A percentile compares a stretch with the other conserved stretches of the same genome.
These are phyloP conservation scores for Simmondsia chinensis DNA, from an alignment of 148 eudicot genomes.

Conservation along the genomic window DNA sequence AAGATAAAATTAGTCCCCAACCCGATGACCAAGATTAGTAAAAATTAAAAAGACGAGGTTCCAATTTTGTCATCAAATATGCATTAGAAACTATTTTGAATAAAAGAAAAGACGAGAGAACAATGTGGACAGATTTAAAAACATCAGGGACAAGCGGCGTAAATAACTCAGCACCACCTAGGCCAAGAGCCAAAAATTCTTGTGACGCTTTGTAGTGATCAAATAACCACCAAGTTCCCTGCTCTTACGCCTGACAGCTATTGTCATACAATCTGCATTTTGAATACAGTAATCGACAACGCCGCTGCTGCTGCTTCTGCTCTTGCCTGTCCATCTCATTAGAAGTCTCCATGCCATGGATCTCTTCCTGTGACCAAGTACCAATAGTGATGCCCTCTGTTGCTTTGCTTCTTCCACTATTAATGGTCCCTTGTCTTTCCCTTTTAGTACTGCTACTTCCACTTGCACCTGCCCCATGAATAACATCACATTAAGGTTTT, in stretches of 20 bases:
- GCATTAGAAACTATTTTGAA: no score
- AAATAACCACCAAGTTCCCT: slow-evolving; percentile 66
- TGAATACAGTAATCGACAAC: slow-evolving; percentile 74
- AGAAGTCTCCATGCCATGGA: slow-evolving; percentile 50
- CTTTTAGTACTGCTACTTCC: slow-evolving; percentile 37
- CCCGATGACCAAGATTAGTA: no score
- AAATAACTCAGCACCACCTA: no score
- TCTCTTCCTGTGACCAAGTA: slow-evolving; percentile 55
- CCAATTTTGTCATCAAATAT: no score
- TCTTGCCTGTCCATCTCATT: slow-evolving; percentile 42
- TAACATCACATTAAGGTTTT: background rate
- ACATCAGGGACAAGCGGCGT: no score
- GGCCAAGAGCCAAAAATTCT: slow-evolving; percentile 85
- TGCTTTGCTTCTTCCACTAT: slow-evolving; percentile 64
- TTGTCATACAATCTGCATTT: slow-evolving; percentile 67
- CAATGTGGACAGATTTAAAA: no score
- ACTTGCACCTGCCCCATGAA: slow-evolving; percentile 46
- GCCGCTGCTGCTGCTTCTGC: slow-evolving; percentile 19
- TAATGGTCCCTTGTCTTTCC: slow-evolving; percentile 52
- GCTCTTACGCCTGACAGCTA: slow-evolving; percentile 75
- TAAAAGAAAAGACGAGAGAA: no score
- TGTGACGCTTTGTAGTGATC: slow-evolving; percentile 79
- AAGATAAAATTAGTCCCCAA: no score
- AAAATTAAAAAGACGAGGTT: no score
- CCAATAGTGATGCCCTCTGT: slow-evolving; percentile 37